These are phyloP conservation scores for Pseudogymnoascus sp. DNA, from an alignment of 2,329 filamentous ascomycete species.

Conservation along the genomic window DNA sequence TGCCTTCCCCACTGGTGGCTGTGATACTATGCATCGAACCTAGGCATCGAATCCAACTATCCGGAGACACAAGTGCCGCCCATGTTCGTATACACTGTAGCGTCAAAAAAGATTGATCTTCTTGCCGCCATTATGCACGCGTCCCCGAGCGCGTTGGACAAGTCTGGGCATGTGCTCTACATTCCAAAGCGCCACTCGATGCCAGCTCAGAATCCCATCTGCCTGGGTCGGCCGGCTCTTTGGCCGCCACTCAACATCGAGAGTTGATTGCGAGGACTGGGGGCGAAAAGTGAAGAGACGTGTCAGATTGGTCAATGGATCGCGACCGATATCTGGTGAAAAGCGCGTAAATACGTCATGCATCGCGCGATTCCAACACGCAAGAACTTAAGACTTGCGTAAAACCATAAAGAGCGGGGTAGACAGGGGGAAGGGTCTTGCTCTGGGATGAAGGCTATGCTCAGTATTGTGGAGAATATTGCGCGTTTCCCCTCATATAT, in stretches of 20 bases:
- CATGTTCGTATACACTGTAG: neutral
- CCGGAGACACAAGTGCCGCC: neutral
- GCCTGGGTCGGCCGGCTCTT: neutral
- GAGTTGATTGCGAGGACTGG: neutral
- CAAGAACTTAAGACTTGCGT: slow-evolving; percentile 8
- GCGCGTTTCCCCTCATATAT: slow-evolving; percentile 1
- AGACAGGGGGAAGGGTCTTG: slow-evolving; percentile 2
- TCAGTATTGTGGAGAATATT: neutral
- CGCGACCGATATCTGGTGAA: neutral
- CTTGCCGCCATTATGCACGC: neutral
- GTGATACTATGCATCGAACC: neutral
- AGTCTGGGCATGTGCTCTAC: neutral
- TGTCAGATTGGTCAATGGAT: slow-evolving; percentile 3
- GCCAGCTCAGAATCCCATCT: neutral
- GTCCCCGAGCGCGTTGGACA: neutral
- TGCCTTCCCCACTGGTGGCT: neutral
- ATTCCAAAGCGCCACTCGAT: neutral
- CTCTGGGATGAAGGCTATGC: neutral
- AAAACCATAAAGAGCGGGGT: slow-evolving; percentile 8
- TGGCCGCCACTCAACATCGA: neutral
- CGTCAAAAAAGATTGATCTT: neutral
- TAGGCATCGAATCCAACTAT: neutral
- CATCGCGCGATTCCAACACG: slow-evolving; percentile 1
- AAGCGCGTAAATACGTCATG: slow-evolving; percentile 6
- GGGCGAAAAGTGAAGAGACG: neutral